Percentiles rank a stretch among this genome's conserved stretches.
phyloP scores from a whole-genome alignment of 2,329 filamentous ascomycete species.

The Ceratocystis papillata region DNA sequence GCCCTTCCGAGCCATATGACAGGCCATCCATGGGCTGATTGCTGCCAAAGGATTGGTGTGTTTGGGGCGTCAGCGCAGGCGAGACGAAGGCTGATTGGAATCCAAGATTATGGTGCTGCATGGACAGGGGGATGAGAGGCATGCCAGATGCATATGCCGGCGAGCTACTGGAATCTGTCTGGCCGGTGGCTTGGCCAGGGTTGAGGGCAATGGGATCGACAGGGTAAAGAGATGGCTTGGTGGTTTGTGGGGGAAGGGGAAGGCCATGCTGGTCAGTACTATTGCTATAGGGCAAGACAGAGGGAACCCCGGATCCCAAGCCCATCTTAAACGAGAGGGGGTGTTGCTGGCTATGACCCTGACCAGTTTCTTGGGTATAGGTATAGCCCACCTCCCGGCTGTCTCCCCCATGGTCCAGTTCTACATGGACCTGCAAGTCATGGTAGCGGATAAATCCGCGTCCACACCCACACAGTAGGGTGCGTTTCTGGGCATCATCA shows the following conservation, averaged over 20 bases:
- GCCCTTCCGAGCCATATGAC: background rate
- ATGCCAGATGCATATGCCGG: background rate
- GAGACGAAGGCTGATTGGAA: constrained; percentile 6
- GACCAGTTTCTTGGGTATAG: no score
- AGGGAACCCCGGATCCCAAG: background rate
- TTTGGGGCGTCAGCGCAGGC: background rate
- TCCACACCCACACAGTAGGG: constrained; percentile 39
- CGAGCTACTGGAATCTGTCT: background rate
- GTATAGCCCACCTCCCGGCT: background rate
- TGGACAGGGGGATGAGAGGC: background rate
- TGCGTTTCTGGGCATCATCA: constrained; percentile 35
- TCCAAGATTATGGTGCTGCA: constrained; percentile 1
- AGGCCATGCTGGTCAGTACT: background rate
- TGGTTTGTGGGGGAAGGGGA: background rate
- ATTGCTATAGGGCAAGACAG: background rate
- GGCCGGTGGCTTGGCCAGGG: constrained; percentile 18
- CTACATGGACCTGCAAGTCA: constrained; percentile 41
- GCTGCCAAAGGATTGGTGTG: background rate
- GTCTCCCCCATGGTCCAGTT: constrained; percentile 28
- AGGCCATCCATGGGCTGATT: background rate
- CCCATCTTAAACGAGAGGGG: background rate
- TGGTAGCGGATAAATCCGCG: constrained; percentile 41
- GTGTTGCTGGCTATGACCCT: background rate
- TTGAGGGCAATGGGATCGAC: background rate
- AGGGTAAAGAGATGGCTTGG: background rate